Evolutionary conservation across 495 filamentous ascomycete species (phyloP).

Genomic region (Podospora conica): DNA sequence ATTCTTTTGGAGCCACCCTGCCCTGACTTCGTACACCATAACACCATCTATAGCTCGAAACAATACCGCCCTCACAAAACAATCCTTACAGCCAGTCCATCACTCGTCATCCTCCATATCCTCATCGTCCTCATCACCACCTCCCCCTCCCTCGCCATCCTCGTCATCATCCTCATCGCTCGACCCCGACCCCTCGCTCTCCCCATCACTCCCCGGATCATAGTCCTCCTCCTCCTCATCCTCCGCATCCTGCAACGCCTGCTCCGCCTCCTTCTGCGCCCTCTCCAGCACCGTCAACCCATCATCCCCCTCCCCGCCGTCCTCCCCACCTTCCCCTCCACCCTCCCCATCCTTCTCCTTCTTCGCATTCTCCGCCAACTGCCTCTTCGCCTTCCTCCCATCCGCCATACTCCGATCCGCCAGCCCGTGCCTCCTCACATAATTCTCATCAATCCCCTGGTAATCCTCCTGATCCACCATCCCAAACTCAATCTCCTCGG

Average conservation of each 20-base stretch:
- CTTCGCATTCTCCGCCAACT: conserved; percentile 42
- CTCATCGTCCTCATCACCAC: conserved; percentile 24
- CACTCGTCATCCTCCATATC: conserved; percentile 11
- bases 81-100: not conserved
- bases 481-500: conserved; percentile 71
- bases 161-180: conserved; percentile 43
- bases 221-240: conserved; percentile 91
- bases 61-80: not conserved
- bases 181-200: conserved; percentile 63
- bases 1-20: not conserved
- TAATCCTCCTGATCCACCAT: conserved; percentile 88
- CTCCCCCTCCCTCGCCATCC: conserved; percentile 43
- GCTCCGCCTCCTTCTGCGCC: conserved; percentile 45
- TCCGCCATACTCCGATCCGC: conserved; percentile 93
- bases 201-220: conserved; percentile 69
- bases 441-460: conserved; percentile 67
- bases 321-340: conserved; percentile 53
- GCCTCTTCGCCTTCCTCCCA: conserved; percentile 68
- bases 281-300: conserved; percentile 55
- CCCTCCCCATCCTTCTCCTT: conserved; percentile 50
- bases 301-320: conserved; percentile 55
- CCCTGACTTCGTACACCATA: not conserved
- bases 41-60: not conserved
- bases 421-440: conserved; percentile 71
- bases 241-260: conserved; percentile 56